Base-by-base conservation (phyloP, 306 rosid species). In the Ziziphus jujuba region DNA sequence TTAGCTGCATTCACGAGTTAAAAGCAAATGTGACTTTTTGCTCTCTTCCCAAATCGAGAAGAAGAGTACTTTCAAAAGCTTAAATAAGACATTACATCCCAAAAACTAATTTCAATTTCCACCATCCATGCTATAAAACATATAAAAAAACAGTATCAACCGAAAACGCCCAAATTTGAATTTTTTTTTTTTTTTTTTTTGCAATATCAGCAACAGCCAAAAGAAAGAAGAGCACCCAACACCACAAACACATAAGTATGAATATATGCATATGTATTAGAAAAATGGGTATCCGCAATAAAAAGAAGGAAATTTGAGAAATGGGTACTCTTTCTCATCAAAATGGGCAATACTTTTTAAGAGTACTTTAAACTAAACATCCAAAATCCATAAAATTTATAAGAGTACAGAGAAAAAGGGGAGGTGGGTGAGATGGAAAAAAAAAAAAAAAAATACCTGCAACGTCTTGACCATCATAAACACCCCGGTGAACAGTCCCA, bases 401-500 rank as follows among this genome's bases (percentile, higher is more conserved):
- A 9, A 45, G 38, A 56, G 73, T 31, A 56, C 49, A 56, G 60
- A 63, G 38, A 66, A 21, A 69, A 24, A 19, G 10, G 10, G 49
- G 43, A 12, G n/a, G n/a, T n/a, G n/a, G n/a, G n/a, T n/a, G n/a
- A n/a, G n/a, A n/a, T n/a, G 25, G 7, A 3, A 19, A 6, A 44
- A 33, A 34, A 6, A 38, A 8, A 15, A 19, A 40, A 21, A 57
- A 12, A 21, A 5, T 80, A 93, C 99, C 97, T 7, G 96, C 99
- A 58, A 90, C 99, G 66, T 93, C 99, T 51, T 52, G 85, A 49
- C 97, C 96, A 60, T 93, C 97, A 75, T 93, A 93, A 76, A 88
- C 66, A 71, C 97, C 99, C 43, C 99, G 93, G 74, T 93, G 99
- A 74, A 93, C 99, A 43, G 99, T 87, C n/a, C 97, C 99, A 72